These are phyloP conservation scores for Fusarium torreyae DNA, from an alignment of 2,329 filamentous ascomycete genomes.

Conservation along the genomic window DNA sequence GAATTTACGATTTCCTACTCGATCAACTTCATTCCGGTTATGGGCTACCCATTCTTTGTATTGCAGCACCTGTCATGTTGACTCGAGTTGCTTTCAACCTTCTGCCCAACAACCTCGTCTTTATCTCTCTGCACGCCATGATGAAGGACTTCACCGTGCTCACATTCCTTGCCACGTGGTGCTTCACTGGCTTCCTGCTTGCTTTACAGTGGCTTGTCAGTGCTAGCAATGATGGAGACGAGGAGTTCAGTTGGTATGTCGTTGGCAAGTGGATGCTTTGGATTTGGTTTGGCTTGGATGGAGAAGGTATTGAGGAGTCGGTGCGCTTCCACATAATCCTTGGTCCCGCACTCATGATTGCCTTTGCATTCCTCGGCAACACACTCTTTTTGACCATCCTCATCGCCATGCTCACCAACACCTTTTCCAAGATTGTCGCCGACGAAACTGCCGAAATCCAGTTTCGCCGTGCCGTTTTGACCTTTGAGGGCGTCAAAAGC, in stretches of 20 bases:
- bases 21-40: slow-evolving; percentile 65
- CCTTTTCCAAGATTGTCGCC: slow-evolving; percentile 78
- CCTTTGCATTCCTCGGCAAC: slow-evolving; percentile 82
- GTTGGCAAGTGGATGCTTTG: slow-evolving; percentile 84
- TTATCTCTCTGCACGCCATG: slow-evolving; percentile 81
- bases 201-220: slow-evolving; percentile 75
- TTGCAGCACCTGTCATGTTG: slow-evolving; percentile 78
- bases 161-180: slow-evolving; percentile 76
- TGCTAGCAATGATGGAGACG: slow-evolving; percentile 47
- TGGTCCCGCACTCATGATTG: slow-evolving; percentile 78
- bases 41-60: slow-evolving; percentile 75
- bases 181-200: slow-evolving; percentile 79
- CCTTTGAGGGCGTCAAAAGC: slow-evolving; percentile 81
- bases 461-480: slow-evolving; percentile 79
- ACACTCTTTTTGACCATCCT: slow-evolving; percentile 82
- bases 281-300: slow-evolving; percentile 85
- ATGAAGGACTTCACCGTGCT: slow-evolving; percentile 80
- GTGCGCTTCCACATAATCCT: slow-evolving; percentile 76
- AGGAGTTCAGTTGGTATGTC: slow-evolving; percentile 62
- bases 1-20: slow-evolving; percentile 68
- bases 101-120: slow-evolving; percentile 82
- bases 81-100: slow-evolving; percentile 80
- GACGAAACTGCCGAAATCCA: slow-evolving; percentile 80
- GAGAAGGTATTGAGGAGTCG: slow-evolving; percentile 66
- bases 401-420: slow-evolving; percentile 81